Evolutionary conservation across 306 rosid species (phyloP).

Genomic region (Chamaecrista fasciculata): DNA sequence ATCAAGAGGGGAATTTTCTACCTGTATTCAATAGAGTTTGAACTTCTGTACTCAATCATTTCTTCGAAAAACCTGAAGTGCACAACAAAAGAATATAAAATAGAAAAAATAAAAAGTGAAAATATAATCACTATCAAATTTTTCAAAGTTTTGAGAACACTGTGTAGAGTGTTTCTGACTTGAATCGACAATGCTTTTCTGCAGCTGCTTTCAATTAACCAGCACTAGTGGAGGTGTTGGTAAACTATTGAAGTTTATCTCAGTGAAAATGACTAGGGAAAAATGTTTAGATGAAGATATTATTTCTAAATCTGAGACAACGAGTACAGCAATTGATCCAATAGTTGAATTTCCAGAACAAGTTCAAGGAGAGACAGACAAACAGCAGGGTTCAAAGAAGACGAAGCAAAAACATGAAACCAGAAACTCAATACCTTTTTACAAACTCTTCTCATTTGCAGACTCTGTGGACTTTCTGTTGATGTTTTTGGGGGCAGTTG

Average conservation of each 20-base stretch:
- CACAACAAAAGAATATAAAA: background rate
- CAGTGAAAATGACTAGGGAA: conserved; percentile 40
- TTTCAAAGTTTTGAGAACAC: background rate
- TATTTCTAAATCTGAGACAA: background rate
- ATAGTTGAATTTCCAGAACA: conserved; percentile 15
- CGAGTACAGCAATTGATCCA: conserved; percentile 10
- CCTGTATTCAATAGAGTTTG: background rate
- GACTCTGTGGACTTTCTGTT: conserved; percentile 57
- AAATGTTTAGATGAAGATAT: conserved; percentile 30
- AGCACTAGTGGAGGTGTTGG: conserved; percentile 11
- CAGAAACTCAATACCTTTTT: conserved; percentile 48
- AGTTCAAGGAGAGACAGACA: background rate
- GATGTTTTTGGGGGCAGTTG: conserved; percentile 64
- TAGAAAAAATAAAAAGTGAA: too few species aligned
- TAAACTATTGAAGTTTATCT: conserved; percentile 1
- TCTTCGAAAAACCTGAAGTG: conserved; percentile 3
- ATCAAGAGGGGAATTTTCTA: too few species aligned
- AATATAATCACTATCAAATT: background rate
- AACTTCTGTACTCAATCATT: background rate
- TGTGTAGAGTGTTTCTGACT: conserved; percentile 10
- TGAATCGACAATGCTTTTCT: conserved; percentile 16
- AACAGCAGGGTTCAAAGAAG: conserved; percentile 35
- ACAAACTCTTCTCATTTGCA: conserved; percentile 86
- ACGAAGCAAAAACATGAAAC: conserved; percentile 37
- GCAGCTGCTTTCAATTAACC: conserved; percentile 29